A percentile compares a stretch with the other conserved stretches of the same genome.
These are phyloP conservation scores for Pythium aristosporum DNA, from an alignment of 352 stramenopile species.

Conservation along the genomic window DNA sequence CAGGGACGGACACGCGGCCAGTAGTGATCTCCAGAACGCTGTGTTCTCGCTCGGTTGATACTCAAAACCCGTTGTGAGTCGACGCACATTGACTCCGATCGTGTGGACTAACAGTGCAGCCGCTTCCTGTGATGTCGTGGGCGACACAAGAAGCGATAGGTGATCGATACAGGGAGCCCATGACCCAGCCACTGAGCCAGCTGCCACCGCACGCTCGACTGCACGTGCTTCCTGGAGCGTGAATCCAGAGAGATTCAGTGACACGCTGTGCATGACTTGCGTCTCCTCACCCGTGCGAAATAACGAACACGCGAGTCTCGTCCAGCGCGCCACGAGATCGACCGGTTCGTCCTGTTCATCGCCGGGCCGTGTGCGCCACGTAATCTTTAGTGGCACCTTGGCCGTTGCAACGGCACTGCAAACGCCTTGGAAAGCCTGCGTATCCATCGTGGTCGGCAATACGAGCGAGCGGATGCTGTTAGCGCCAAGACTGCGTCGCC, in stretches of 20 bases:
- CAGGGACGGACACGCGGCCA: neutral
- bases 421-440: neutral
- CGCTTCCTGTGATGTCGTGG: too few species aligned
- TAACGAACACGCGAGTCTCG: neutral
- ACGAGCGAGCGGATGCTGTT: neutral
- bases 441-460: neutral
- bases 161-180: too few species aligned
- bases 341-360: neutral
- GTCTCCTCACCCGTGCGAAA: too few species aligned
- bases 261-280: neutral
- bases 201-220: neutral
- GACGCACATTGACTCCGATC: too few species aligned
- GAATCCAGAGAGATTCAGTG: neutral
- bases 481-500: neutral
- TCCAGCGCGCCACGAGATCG: neutral
- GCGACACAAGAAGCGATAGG: too few species aligned
- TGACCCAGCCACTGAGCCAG: neutral
- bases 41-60: neutral
- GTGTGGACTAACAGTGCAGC: too few species aligned
- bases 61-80: too few species aligned
- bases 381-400: too few species aligned
- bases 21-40: neutral
- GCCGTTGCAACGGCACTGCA: neutral
- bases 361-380: neutral
- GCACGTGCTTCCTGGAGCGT: neutral